Evolutionary conservation across 2,329 filamentous ascomycete genomes (phyloP).

Genomic region (Alternaria sp.): DNA sequence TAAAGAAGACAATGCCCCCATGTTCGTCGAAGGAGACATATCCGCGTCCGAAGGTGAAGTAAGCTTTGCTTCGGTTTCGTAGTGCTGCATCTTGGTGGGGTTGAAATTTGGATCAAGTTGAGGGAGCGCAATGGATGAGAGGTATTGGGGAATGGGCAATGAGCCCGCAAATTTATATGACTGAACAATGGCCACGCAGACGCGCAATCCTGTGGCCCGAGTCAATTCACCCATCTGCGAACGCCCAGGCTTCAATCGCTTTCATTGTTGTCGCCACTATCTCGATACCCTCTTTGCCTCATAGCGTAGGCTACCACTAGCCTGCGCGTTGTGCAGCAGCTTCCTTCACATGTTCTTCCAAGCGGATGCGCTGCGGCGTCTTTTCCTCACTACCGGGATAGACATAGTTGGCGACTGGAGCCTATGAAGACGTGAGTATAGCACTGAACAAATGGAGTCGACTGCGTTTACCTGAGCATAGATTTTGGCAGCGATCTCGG

Average conservation of each 20-base stretch:
- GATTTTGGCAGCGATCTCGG: not conserved
- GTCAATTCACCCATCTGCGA: not conserved
- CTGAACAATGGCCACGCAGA: not conserved
- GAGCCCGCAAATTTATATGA: not conserved
- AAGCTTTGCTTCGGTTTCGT: not conserved
- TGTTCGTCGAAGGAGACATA: not conserved
- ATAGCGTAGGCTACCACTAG: not conserved
- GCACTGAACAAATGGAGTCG: not conserved
- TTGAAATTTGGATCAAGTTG: not conserved
- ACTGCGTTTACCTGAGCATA: not conserved
- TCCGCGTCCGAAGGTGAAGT: not conserved
- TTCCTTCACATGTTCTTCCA: accelerated
- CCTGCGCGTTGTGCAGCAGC: not conserved
- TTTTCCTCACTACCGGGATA: not conserved
- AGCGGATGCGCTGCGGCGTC: not conserved
- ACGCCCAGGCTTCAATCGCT: not conserved
- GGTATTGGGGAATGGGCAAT: not conserved
- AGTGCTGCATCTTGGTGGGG: not conserved
- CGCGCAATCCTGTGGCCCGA: not conserved
- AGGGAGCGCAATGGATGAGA: not conserved
- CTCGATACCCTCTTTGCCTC: not conserved
- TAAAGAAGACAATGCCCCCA: not conserved
- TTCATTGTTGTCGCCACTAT: not conserved
- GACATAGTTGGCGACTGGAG: not conserved
- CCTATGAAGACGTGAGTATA: not conserved